Conservation (phyloP, 768 basidiomycete genomes). For the Phaffia tasmanica region DNA sequence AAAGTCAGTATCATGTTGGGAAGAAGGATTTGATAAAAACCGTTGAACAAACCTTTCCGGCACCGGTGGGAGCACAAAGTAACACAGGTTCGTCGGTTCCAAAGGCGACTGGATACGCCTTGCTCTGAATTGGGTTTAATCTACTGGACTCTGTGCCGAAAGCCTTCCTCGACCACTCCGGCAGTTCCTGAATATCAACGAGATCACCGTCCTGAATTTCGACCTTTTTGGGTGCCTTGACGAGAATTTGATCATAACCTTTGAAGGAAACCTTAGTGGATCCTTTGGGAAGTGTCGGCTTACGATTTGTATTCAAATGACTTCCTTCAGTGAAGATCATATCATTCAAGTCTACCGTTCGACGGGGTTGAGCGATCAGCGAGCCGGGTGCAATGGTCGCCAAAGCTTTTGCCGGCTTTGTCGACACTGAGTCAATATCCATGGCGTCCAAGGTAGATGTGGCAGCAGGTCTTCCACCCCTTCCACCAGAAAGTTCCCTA, state of each 20-base stretch:
- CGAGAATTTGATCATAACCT: conserved; percentile 95
- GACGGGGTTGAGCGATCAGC: conserved; percentile 65
- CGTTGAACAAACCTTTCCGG: conserved; percentile 66
- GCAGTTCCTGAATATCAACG: conserved; percentile 61
- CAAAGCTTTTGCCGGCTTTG: conserved; percentile 42
- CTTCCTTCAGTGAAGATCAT: conserved; percentile 96
- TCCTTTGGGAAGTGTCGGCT: conserved; percentile 92
- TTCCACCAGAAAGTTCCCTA: conserved; percentile 71
- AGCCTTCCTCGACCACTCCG: conserved; percentile 75
- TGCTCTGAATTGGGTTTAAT: conserved; percentile 87
- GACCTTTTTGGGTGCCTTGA: conserved; percentile 77
- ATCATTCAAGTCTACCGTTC: conserved; percentile 73
- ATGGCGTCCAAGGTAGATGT: conserved; percentile 44
- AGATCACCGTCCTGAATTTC: conserved; percentile 43
- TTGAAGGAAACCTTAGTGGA: conserved; percentile 95
- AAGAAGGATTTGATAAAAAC: not conserved
- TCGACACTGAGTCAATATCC: conserved; percentile 52
- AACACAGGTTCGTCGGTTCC: conserved; percentile 88
- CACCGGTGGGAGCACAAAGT: conserved; percentile 95
- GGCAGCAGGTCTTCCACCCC: conserved; percentile 47
- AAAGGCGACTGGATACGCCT: conserved; percentile 83
- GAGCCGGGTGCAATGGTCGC: conserved; percentile 81
- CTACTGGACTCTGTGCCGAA: conserved; percentile 45
- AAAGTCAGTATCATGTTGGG: not conserved
- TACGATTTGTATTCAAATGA: conserved; percentile 97